Percentiles rank a stretch among this genome's conserved stretches.
Evolutionary conservation across 2,329 filamentous ascomycete species (phyloP).

Genomic region (Trichoderma asperellum): DNA sequence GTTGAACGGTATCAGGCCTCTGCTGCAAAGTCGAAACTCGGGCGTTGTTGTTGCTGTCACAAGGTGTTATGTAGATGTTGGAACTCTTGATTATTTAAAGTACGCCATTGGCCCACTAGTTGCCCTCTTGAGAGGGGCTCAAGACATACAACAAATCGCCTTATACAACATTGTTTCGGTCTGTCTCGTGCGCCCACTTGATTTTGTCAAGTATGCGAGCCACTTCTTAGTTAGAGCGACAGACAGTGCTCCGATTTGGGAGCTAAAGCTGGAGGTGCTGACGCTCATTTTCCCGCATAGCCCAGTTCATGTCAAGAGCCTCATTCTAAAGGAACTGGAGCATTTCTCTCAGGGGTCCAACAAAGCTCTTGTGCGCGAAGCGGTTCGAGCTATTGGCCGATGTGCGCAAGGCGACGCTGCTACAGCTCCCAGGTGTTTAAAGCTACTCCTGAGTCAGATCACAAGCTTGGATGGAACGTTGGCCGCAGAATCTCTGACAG

Average conservation of each 20-base stretch:
- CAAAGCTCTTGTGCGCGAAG: conserved; percentile 79
- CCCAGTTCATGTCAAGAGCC: conserved; percentile 73
- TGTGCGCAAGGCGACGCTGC: conserved; percentile 79
- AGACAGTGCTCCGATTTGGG: conserved; percentile 82
- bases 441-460: conserved; percentile 82
- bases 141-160: conserved; percentile 87
- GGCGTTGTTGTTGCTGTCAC: conserved; percentile 89
- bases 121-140: conserved; percentile 79
- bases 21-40: conserved; percentile 90
- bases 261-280: conserved; percentile 87
- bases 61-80: conserved; percentile 82
- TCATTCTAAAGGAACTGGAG: conserved; percentile 90
- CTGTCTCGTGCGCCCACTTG: conserved; percentile 71
- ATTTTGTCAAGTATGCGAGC: conserved; percentile 85
- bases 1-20: conserved; percentile 76
- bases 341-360: conserved; percentile 82
- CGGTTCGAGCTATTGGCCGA: conserved; percentile 88
- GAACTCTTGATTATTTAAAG: conserved; percentile 75
- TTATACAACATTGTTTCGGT: conserved; percentile 96
- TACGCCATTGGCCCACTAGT: conserved; percentile 81
- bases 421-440: conserved; percentile 78
- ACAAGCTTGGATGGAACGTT: conserved; percentile 84
- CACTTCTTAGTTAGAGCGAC: conserved; percentile 86
- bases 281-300: conserved; percentile 89
- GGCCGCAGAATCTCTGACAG: conserved; percentile 90